phyloP scores from a whole-genome alignment of 2,329 filamentous ascomycete genomes.

The Fonsecaea multimorphosa region DNA sequence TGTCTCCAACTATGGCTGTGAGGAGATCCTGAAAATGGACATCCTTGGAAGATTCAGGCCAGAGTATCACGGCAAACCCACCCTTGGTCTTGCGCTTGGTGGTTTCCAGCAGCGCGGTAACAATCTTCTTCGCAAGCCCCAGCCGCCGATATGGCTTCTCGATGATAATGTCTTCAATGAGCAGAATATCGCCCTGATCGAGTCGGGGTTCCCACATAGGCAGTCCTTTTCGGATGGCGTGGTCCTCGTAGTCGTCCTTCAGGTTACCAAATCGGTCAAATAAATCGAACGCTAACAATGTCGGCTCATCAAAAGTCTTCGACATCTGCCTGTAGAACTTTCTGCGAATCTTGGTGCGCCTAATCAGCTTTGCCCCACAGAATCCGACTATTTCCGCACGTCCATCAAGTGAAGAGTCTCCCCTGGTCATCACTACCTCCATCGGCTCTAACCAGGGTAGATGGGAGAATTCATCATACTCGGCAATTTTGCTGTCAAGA shows the following conservation, averaged over 20 bases:
- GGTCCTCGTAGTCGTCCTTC: constrained; percentile 43
- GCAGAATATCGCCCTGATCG: constrained; percentile 40
- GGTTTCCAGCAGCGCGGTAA: constrained; percentile 41
- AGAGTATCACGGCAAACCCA: constrained; percentile 8
- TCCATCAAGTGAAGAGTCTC: neutral
- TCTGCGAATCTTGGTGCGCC: neutral
- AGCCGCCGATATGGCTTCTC: constrained; percentile 40
- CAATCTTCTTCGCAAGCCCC: constrained; percentile 43
- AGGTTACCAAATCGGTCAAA: constrained; percentile 49
- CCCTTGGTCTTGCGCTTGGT: neutral
- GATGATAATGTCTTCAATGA: constrained; percentile 41
- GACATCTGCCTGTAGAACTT: neutral
- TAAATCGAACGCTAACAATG: constrained; percentile 44
- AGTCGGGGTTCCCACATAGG: constrained; percentile 41
- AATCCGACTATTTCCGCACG: neutral
- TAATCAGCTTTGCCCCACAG: constrained; percentile 14
- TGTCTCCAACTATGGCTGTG: neutral
- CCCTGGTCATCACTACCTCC: constrained; percentile 4
- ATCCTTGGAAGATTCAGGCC: constrained; percentile 15
- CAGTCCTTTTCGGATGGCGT: constrained; percentile 41
- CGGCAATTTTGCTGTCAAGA: constrained; percentile 1
- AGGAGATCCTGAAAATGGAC: constrained; percentile 11
- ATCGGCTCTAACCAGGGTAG: constrained; percentile 22
- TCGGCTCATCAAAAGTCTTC: constrained; percentile 39
- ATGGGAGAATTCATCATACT: constrained; percentile 14